A percentile compares a stretch with the other conserved stretches of the same genome.
Evolutionary conservation across 2,329 filamentous ascomycete species (phyloP).

Genomic region (Trichoderma afroharzianum): DNA sequence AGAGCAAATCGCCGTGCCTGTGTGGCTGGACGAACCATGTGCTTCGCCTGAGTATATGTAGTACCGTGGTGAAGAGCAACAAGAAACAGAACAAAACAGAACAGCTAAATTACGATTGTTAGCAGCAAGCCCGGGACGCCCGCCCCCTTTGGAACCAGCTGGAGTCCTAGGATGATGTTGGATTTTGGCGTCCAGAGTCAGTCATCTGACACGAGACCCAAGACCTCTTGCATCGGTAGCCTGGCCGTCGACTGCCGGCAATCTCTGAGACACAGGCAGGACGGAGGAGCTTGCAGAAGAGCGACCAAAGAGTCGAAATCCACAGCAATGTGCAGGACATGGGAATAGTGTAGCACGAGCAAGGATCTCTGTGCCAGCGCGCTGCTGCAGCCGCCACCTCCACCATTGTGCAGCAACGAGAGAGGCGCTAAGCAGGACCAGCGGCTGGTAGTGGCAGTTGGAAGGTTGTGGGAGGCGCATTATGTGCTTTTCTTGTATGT

Average conservation of each 20-base stretch:
- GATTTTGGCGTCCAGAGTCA: conserved; percentile 15
- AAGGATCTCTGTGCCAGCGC: conserved; percentile 14
- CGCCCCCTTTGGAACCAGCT: neutral
- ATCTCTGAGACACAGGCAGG: neutral
- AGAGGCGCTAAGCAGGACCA: conserved; percentile 13
- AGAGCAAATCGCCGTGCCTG: neutral
- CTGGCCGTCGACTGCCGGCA: conserved; percentile 4
- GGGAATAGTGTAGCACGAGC: neutral
- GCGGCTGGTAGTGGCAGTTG: conserved; percentile 8
- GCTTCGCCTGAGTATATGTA: neutral
- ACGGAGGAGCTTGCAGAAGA: neutral
- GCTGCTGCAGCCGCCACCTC: conserved; percentile 15
- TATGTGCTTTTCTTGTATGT: conserved; percentile 3
- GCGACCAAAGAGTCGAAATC: neutral
- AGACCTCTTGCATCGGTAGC: conserved; percentile 13
- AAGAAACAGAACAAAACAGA: neutral
- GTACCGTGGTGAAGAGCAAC: neutral
- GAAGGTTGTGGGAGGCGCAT: neutral
- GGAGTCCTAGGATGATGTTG: conserved; percentile 2
- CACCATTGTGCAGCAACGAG: conserved; percentile 6
- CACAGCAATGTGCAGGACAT: conserved; percentile 1
- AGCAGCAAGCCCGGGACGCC: neutral
- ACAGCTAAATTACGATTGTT: neutral
- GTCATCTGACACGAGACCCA: conserved; percentile 16
- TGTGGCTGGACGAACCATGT: neutral